A percentile compares a stretch with the other conserved stretches of the same genome.
Conservation (phyloP, 805 yeast species). For the Zygoascus biomembranicola region DNA sequence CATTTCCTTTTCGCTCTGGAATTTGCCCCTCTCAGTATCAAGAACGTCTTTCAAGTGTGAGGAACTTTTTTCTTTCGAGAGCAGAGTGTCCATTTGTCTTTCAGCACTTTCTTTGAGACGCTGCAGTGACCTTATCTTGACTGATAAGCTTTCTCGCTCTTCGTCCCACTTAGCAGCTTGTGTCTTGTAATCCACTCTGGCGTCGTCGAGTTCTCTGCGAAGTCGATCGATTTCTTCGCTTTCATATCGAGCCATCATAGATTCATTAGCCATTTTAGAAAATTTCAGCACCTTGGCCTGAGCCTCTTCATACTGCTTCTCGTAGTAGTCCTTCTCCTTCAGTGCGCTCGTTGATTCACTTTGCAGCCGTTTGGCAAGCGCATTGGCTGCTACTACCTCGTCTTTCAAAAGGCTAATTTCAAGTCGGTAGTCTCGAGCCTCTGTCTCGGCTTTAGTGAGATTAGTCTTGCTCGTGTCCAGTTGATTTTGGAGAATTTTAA, state of each 20-base stretch:
- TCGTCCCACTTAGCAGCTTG: conserved; percentile 12
- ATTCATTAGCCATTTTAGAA: conserved; percentile 3
- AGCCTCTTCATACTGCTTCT: conserved; percentile 6
- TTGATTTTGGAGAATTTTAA: neutral
- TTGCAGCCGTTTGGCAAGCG: neutral
- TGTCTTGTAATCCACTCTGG: conserved; percentile 29
- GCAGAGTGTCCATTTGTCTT: conserved; percentile 12
- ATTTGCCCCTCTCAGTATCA: conserved; percentile 25
- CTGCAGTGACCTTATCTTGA: conserved; percentile 1
- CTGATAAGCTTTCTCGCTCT: neutral
- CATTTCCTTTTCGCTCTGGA: conserved; percentile 22
- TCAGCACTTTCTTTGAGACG: conserved; percentile 20
- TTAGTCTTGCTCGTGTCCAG: neutral
- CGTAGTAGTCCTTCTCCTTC: conserved; percentile 1
- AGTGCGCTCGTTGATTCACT: neutral
- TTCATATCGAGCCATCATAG: conserved; percentile 2
- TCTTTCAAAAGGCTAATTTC: neutral
- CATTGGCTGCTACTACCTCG: neutral
- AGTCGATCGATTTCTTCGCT: conserved; percentile 20
- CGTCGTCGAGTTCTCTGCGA: conserved; percentile 20
- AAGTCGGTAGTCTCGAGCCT: neutral
- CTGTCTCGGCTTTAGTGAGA: neutral
- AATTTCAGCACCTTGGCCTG: conserved; percentile 2
- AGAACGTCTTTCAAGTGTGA: conserved; percentile 21
- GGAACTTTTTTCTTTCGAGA: conserved; percentile 9